phyloP scores from a whole-genome alignment of 2,329 filamentous ascomycete species.

The Alternaria hordeiaustralica region DNA sequence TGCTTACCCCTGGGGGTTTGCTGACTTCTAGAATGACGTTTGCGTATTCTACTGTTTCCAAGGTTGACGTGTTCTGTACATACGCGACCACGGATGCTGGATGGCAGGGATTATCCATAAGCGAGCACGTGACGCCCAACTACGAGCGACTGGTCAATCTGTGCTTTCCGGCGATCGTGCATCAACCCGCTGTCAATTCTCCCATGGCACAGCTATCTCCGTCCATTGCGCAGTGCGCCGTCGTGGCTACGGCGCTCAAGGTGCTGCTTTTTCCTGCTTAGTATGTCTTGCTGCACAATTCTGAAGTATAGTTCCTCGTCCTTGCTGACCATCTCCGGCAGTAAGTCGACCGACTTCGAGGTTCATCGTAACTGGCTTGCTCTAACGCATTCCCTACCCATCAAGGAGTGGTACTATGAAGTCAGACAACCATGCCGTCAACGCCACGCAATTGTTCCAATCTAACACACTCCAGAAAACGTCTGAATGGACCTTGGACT shows the following conservation, averaged over 20 bases:
- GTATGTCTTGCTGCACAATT: slow-evolving; percentile 62
- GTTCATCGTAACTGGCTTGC: slow-evolving; percentile 99
- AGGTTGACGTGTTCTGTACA: background rate
- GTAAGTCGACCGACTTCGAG: slow-evolving; percentile 98
- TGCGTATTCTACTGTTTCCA: slow-evolving; percentile 13
- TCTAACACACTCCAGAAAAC: slow-evolving; percentile 65
- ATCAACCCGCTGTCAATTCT: slow-evolving; percentile 28
- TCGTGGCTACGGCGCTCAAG: slow-evolving; percentile 88
- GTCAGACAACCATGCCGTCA: slow-evolving; percentile 45
- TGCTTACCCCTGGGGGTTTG: slow-evolving; percentile 2
- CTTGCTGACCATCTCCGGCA: slow-evolving; percentile 52
- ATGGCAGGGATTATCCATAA: slow-evolving; percentile 1
- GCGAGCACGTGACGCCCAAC: slow-evolving; percentile 25
- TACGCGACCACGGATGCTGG: background rate
- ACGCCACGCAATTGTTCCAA: background rate
- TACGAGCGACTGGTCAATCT: slow-evolving; percentile 20
- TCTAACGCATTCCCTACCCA: slow-evolving; percentile 86
- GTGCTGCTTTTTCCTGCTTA: slow-evolving; percentile 92
- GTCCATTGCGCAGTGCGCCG: slow-evolving; percentile 84
- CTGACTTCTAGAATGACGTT: slow-evolving; percentile 9
- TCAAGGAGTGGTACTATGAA: slow-evolving; percentile 94
- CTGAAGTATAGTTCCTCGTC: slow-evolving; percentile 1
- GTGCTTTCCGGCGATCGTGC: slow-evolving; percentile 28
- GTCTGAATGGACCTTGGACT: slow-evolving; percentile 99
- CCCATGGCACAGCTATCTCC: slow-evolving; percentile 82